phyloP scores from a whole-genome alignment of 192 early-diverging fungal species.

The Coemansia sp. region DNA sequence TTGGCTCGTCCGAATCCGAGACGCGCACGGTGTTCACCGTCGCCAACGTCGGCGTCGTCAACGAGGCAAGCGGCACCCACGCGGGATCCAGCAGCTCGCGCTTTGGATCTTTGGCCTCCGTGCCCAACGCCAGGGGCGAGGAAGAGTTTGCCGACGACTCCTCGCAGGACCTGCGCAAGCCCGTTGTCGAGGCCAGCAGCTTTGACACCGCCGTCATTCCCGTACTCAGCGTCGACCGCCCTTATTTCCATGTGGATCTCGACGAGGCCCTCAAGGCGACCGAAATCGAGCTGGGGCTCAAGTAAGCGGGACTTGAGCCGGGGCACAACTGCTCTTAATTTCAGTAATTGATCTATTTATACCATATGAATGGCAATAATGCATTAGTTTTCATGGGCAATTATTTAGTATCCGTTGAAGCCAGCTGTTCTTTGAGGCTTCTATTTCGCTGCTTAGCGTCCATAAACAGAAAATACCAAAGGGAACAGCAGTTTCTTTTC shows the following conservation, averaged over 20 bases:
- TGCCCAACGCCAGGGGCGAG: neutral
- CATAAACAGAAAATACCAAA: too few relatives aligned
- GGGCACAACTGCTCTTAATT: too few relatives aligned
- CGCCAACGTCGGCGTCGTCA: conserved; percentile 28
- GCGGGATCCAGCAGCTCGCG: neutral
- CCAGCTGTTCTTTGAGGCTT: too few relatives aligned
- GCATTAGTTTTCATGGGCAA: too few relatives aligned
- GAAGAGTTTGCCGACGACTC: conserved; percentile 10
- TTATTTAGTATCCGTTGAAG: too few relatives aligned
- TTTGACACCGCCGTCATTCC: conserved; percentile 35
- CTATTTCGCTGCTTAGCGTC: too few relatives aligned
- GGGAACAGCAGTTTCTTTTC: too few relatives aligned
- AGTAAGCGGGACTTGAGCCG: too few relatives aligned
- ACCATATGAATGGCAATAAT: too few relatives aligned
- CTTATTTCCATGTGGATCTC: conserved; percentile 50
- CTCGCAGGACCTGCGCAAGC: conserved; percentile 1
- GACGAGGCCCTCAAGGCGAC: conserved; percentile 47
- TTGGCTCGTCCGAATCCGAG: conserved; percentile 27
- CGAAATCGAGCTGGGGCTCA: conserved; percentile 38
- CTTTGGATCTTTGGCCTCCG: neutral
- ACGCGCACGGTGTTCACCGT: conserved; percentile 43
- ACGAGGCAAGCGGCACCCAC: conserved; percentile 13
- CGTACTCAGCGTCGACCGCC: conserved; percentile 36
- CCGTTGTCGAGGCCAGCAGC: conserved; percentile 9
- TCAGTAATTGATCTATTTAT: neutral